phyloP scores from a whole-genome alignment of 345 rosid species.

The Dipteronia sinensis region DNA sequence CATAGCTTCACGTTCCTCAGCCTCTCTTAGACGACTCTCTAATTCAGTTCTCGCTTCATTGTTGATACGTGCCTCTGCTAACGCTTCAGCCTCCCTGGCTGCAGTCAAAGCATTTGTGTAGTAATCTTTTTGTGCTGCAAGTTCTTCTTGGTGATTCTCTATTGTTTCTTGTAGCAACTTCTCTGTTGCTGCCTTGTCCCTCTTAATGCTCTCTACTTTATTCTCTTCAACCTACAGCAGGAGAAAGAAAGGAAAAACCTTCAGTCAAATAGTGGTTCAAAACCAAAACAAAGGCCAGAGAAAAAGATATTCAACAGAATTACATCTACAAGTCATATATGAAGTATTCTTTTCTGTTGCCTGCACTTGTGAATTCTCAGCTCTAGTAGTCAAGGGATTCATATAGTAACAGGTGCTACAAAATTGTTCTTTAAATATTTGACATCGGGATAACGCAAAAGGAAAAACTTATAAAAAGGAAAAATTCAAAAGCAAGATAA shows the following conservation, averaged over 20 bases:
- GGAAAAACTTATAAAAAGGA: background rate
- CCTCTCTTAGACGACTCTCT: constrained; percentile 85
- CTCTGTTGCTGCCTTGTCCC: constrained; percentile 92
- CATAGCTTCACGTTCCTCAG: constrained; percentile 92
- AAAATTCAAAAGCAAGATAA: background rate
- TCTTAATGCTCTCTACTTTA: constrained; percentile 89
- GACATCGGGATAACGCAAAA: background rate
- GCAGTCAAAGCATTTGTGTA: constrained; percentile 82
- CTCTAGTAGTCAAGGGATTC: background rate
- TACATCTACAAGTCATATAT: background rate
- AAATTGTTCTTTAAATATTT: background rate
- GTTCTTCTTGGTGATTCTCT: constrained; percentile 91
- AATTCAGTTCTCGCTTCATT: constrained; percentile 89
- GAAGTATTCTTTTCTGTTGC: background rate
- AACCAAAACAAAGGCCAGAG: constrained; percentile 15
- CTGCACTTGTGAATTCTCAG: background rate
- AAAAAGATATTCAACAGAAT: constrained; percentile 3
- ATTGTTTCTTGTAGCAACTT: constrained; percentile 91
- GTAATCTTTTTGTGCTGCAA: constrained; percentile 78
- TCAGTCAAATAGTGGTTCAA: background rate
- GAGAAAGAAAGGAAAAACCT: constrained; percentile 17
- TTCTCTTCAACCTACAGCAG: constrained; percentile 88
- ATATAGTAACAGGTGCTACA: background rate
- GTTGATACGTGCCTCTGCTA: constrained; percentile 90
- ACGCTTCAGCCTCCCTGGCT: constrained; percentile 92